These are phyloP conservation scores for Aspergillus saccharolyticus DNA, from an alignment of 495 filamentous ascomycete genomes.

Conservation along the genomic window DNA sequence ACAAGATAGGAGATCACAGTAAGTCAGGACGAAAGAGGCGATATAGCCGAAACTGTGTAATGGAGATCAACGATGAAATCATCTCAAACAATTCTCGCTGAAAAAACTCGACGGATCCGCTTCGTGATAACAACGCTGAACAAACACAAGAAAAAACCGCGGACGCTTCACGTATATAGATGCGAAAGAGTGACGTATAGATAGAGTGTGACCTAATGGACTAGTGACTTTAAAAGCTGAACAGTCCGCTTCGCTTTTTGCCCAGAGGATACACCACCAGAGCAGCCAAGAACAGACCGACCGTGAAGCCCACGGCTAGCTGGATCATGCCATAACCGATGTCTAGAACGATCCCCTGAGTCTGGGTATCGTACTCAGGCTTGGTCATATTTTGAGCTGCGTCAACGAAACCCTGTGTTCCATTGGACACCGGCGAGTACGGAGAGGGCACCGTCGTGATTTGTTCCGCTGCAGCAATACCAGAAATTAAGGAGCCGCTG, in stretches of 20 bases:
- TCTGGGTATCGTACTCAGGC: constrained; percentile 21
- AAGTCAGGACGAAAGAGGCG: not conserved
- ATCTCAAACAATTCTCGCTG: constrained; percentile 3
- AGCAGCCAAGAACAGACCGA: constrained; percentile 82
- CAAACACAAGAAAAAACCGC: not conserved
- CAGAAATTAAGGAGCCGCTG: constrained; percentile 75
- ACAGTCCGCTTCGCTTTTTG: constrained; percentile 83
- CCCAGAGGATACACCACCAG: constrained; percentile 87
- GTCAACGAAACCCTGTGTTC: constrained; percentile 45
- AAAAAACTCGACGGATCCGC: constrained; percentile 10
- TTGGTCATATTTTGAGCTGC: constrained; percentile 35
- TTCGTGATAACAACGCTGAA: not conserved
- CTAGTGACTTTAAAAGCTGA: constrained; percentile 62
- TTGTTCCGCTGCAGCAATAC: constrained; percentile 76
- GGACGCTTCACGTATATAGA: not conserved
- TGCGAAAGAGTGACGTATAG: not conserved
- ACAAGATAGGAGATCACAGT: not conserved
- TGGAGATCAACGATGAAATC: not conserved
- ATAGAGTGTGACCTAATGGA: not conserved
- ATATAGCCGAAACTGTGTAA: not conserved
- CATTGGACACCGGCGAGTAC: constrained; percentile 45
- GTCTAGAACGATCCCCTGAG: constrained; percentile 63
- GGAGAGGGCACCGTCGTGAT: constrained; percentile 53
- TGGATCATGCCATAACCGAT: constrained; percentile 86
- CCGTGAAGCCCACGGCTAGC: constrained; percentile 87